Evolutionary conservation across 371 early-diverging fungal species (phyloP).

Genomic region (Mycotypha africana): DNA sequence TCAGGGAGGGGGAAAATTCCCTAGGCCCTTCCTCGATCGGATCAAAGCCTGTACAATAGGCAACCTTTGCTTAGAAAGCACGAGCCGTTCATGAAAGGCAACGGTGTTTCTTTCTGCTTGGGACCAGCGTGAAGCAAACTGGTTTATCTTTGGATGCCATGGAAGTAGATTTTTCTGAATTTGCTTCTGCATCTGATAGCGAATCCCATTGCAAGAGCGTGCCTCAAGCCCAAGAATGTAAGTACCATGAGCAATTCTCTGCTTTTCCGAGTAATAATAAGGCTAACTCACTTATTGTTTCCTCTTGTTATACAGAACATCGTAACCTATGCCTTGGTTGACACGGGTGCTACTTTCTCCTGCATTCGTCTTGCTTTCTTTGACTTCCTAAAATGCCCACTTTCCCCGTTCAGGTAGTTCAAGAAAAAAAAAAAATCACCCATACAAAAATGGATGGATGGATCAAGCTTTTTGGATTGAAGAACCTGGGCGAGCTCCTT

Average conservation of each 20-base stretch:
- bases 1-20: constrained; percentile 1
- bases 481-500: constrained; percentile 5
- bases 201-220: no score
- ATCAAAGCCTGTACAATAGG: not conserved
- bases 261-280: constrained; percentile 8
- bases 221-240: no score
- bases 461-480: constrained; percentile 3
- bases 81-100: not conserved
- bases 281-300: constrained; percentile 10
- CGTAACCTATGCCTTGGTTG: not conserved
- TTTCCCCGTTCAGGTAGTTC: no score
- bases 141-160: constrained; percentile 1
- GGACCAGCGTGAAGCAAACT: no score
- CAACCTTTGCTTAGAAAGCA: not conserved
- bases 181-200: constrained; percentile 3
- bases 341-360: no score
- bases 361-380: no score
- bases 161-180: constrained; percentile 1
- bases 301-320: constrained; percentile 3
- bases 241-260: no score
- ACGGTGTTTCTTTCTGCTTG: no score
- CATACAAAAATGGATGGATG: no score
- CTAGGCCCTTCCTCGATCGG: constrained; percentile 2
- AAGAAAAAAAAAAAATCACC: constrained; percentile 8
- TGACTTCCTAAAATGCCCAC: no score